These are phyloP conservation scores for Wickerhamomyces bovis DNA, from an alignment of 805 yeast species.

Conservation along the genomic window DNA sequence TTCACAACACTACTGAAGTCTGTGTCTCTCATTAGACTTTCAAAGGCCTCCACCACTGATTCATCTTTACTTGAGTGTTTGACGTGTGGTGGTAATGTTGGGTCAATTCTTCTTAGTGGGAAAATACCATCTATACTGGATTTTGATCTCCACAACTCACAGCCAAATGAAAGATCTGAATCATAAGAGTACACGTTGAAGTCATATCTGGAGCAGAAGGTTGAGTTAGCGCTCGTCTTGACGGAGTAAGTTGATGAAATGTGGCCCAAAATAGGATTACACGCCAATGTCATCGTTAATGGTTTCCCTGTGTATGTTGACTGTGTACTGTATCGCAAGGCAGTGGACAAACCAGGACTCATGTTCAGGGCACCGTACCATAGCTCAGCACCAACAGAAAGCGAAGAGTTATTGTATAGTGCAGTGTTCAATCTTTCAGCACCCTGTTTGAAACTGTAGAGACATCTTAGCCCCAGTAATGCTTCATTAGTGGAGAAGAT, in stretches of 20 bases:
- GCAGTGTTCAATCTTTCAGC: conserved; percentile 34
- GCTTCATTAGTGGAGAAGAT: conserved; percentile 82
- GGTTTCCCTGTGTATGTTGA: conserved; percentile 88
- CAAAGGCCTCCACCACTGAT: conserved; percentile 45
- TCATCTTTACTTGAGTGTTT: conserved; percentile 29
- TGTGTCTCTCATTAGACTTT: conserved; percentile 42
- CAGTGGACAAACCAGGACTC: conserved; percentile 87
- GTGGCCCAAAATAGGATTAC: conserved; percentile 88
- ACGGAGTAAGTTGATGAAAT: conserved; percentile 83
- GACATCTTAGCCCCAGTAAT: conserved; percentile 70
- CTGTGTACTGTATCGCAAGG: conserved; percentile 77
- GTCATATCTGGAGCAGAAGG: conserved; percentile 79
- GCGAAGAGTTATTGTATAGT: conserved; percentile 54
- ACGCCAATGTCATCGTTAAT: conserved; percentile 75
- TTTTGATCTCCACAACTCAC: conserved; percentile 66
- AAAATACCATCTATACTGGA: conserved; percentile 4
- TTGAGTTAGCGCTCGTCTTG: conserved; percentile 65
- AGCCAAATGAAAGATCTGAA: conserved; percentile 80
- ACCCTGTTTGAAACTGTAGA: conserved; percentile 53
- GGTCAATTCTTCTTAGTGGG: conserved; percentile 14
- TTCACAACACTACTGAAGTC: conserved; percentile 69
- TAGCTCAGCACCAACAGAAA: conserved; percentile 75
- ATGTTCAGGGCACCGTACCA: conserved; percentile 83
- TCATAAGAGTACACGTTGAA: conserved; percentile 89
- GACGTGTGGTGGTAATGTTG: conserved; percentile 27